Conservation (phyloP, 345 rosid species). For the Eucalyptus tenuipes region DNA sequence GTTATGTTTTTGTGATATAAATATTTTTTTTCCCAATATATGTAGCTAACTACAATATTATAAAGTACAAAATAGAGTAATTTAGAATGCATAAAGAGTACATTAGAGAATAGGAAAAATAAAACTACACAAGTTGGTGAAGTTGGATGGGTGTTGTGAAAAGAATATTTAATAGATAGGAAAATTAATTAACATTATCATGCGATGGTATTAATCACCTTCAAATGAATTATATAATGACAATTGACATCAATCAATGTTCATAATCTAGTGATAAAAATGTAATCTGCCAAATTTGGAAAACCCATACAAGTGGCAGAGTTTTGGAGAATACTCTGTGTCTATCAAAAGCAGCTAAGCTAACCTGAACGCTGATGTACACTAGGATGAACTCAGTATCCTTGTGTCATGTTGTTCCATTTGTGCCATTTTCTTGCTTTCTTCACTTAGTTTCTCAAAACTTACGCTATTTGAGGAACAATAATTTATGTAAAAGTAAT, state of each 20-base stretch:
- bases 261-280: neutral
- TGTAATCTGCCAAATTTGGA: neutral
- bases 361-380: neutral
- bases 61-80: neutral
- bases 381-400: neutral
- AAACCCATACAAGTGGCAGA: neutral
- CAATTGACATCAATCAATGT: neutral
- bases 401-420: neutral
- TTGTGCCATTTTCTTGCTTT: neutral
- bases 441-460: neutral
- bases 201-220: neutral
- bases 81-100: neutral
- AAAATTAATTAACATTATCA: neutral
- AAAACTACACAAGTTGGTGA: neutral
- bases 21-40: neutral
- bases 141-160: neutral
- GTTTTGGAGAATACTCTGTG: neutral
- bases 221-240: neutral
- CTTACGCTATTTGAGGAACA: neutral
- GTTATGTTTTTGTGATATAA: neutral
- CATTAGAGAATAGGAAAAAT: neutral
- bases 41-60: neutral
- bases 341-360: neutral
- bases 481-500: neutral
- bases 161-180: neutral